A percentile compares a stretch with the other conserved stretches of the same genome.
phyloP scores from a whole-genome alignment of 495 filamentous ascomycete species.

The Astrothelium macrocarpum region DNA sequence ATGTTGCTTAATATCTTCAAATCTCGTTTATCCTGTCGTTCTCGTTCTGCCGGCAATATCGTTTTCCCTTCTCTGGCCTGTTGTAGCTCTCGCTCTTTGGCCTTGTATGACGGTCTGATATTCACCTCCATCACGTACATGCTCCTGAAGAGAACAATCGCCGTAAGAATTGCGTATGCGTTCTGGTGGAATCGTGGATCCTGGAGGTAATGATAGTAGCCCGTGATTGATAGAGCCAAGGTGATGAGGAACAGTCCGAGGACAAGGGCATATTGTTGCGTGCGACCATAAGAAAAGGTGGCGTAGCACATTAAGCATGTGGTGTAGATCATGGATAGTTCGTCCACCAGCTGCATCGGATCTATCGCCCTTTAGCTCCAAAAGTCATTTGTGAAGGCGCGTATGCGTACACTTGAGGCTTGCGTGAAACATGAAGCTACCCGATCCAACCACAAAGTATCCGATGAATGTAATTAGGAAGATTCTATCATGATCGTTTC shows the following conservation, averaged over 20 bases:
- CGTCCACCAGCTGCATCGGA: conserved; percentile 95
- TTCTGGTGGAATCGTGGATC: conserved; percentile 89
- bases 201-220: conserved; percentile 89
- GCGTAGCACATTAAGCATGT: conserved; percentile 89
- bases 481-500: conserved; percentile 32
- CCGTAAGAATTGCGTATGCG: conserved; percentile 74
- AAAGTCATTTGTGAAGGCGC: background rate
- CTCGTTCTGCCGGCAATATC: conserved; percentile 23
- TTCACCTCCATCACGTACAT: conserved; percentile 86
- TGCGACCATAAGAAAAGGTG: conserved; percentile 65
- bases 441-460: conserved; percentile 32
- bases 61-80: conserved; percentile 30
- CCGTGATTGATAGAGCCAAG: conserved; percentile 71
- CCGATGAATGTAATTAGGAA: conserved; percentile 34
- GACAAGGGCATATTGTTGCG: conserved; percentile 42
- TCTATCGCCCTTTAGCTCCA: conserved; percentile 42
- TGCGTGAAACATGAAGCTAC: conserved; percentile 35
- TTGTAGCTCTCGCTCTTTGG: conserved; percentile 22
- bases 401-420: conserved; percentile 32
- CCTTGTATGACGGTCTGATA: conserved; percentile 47
- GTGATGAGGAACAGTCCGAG: conserved; percentile 52
- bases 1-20: conserved; percentile 54
- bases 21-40: conserved; percentile 44
- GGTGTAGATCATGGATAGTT: conserved; percentile 96
- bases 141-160: conserved; percentile 62